A percentile compares a stretch with the other conserved stretches of the same genome.
Evolutionary conservation across 169 alveolate species (phyloP).

Genomic region (Plasmodium adleri): DNA sequence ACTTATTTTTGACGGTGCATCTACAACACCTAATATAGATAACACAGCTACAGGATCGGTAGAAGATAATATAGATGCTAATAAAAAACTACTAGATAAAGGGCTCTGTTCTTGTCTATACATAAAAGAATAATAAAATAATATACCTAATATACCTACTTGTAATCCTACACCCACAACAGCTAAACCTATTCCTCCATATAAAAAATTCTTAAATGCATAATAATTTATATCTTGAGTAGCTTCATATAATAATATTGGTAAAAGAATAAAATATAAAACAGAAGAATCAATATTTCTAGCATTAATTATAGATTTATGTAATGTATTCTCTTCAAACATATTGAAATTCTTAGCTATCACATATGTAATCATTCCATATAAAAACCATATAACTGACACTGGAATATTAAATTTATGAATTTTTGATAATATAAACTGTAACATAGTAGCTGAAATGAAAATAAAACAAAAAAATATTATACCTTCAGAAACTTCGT

Average conservation of each 20-base stretch:
- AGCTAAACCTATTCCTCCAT: conserved; percentile 89
- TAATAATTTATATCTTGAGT: conserved; percentile 91
- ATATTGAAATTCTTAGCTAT: conserved; percentile 77
- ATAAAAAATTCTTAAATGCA: conserved; percentile 86
- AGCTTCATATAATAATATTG: conserved; percentile 91
- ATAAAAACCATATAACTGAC: conserved; percentile 83
- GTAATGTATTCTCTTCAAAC: conserved; percentile 70
- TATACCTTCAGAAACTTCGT: conserved; percentile 79
- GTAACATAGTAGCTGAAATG: conserved; percentile 83
- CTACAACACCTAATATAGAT: conserved; percentile 86
- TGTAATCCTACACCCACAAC: conserved; percentile 87
- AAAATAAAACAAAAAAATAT: conserved; percentile 79
- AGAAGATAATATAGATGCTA: conserved; percentile 90
- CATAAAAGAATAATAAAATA: conserved; percentile 85
- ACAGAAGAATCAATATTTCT: conserved; percentile 85
- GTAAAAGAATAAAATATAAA: conserved; percentile 87
- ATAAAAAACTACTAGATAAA: conserved; percentile 84
- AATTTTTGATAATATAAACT: conserved; percentile 83
- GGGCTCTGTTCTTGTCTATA: conserved; percentile 74
- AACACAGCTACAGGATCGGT: conserved; percentile 93
- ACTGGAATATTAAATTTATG: conserved; percentile 83
- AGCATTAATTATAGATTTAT: conserved; percentile 75
- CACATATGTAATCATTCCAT: conserved; percentile 84
- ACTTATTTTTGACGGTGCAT: conserved; percentile 88
- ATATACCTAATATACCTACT: conserved; percentile 83